These are phyloP conservation scores for Plasmopara muralis DNA, from an alignment of 352 stramenopile species.

Conservation along the genomic window DNA sequence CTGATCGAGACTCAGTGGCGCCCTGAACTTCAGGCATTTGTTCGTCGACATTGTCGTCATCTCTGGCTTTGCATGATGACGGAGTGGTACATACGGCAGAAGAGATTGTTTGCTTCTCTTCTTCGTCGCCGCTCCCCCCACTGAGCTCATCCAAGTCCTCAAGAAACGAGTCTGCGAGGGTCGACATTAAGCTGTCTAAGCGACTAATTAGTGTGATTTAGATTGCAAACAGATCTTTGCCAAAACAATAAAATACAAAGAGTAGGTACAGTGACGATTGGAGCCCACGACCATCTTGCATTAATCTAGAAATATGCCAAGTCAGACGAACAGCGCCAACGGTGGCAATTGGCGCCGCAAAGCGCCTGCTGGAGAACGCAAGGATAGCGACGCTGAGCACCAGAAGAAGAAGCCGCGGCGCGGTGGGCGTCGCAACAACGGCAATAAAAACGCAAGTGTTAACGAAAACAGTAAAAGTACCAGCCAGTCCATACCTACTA, in stretches of 20 bases:
- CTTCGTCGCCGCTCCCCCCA: slow-evolving; percentile 68
- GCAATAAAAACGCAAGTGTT: slow-evolving; percentile 18
- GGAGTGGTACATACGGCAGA: background rate
- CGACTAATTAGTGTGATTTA: background rate
- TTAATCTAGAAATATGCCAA: slow-evolving; percentile 1
- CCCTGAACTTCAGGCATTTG: slow-evolving; percentile 7
- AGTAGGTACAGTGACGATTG: slow-evolving; percentile 18
- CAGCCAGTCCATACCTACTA: slow-evolving; percentile 1
- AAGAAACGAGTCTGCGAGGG: slow-evolving; percentile 83
- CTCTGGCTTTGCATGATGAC: slow-evolving; percentile 11
- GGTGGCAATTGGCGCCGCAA: slow-evolving; percentile 30
- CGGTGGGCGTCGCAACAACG: slow-evolving; percentile 25
- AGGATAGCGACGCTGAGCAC: slow-evolving; percentile 36
- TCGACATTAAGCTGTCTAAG: slow-evolving; percentile 42
- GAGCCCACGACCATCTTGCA: slow-evolving; percentile 13
- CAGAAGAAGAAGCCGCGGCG: slow-evolving; percentile 53
- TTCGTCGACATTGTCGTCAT: slow-evolving; percentile 16
- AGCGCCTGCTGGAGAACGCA: slow-evolving; percentile 24
- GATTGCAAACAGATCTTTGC: background rate
- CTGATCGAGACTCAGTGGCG: slow-evolving; percentile 1
- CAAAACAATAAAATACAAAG: slow-evolving; percentile 10
- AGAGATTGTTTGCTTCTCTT: slow-evolving; percentile 22
- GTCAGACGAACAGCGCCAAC: slow-evolving; percentile 11
- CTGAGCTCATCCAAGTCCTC: slow-evolving; percentile 87
- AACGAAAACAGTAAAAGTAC: slow-evolving; percentile 1